These are phyloP conservation scores for Glycyrrhiza uralensis DNA, from an alignment of 306 rosid genomes.

Conservation along the genomic window DNA sequence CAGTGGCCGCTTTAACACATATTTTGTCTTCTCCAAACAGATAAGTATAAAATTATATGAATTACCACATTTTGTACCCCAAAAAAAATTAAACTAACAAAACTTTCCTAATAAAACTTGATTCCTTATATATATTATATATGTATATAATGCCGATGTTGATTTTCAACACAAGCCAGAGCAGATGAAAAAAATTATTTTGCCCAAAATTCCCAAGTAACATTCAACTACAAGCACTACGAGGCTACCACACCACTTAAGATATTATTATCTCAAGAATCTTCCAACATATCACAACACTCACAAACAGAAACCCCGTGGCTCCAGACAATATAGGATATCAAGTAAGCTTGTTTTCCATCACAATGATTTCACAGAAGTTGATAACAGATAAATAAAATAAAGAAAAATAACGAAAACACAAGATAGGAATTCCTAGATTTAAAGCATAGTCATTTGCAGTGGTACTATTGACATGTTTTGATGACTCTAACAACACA, in stretches of 20 bases:
- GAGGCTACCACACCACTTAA: neutral
- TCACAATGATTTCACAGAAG: neutral
- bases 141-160: neutral
- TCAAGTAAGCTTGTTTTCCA: neutral
- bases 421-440: neutral
- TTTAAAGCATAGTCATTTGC: neutral
- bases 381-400: neutral
- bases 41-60: neutral
- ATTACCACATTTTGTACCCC: neutral
- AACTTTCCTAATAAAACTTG: neutral
- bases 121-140: neutral
- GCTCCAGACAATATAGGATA: neutral
- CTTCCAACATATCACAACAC: neutral
- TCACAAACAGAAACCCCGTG: neutral
- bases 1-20: neutral
- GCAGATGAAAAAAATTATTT: neutral
- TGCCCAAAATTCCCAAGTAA: neutral
- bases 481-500: too few species aligned
- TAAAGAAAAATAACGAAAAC: neutral
- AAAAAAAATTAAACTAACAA: neutral
- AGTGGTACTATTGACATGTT: neutral
- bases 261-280: neutral
- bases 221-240: neutral
- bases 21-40: neutral
- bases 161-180: neutral